phyloP scores from a whole-genome alignment of 2,329 filamentous ascomycete genomes.

The Ophiostoma novo-ulmi region DNA sequence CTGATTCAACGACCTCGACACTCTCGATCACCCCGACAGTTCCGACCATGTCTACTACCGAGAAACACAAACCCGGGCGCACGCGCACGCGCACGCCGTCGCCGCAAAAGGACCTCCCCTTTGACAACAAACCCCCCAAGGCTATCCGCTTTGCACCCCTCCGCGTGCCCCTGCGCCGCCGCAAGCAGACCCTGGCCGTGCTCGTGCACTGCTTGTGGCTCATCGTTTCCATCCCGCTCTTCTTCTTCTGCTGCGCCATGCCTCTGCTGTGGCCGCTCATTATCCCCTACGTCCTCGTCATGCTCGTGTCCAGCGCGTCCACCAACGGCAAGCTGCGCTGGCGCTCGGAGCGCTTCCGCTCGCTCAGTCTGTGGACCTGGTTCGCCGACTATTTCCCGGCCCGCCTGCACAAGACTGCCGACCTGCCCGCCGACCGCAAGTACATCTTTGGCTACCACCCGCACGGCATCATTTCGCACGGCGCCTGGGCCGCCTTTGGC shows the following conservation, averaged over 20 bases:
- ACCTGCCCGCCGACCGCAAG: slow-evolving; percentile 74
- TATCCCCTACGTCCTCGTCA: slow-evolving; percentile 73
- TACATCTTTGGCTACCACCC: slow-evolving; percentile 98
- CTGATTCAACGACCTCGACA: not conserved
- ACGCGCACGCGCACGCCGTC: not conserved
- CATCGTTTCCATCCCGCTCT: slow-evolving; percentile 65
- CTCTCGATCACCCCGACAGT: not conserved
- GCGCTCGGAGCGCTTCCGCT: slow-evolving; percentile 70
- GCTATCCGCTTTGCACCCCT: slow-evolving; percentile 77
- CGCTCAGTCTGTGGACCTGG: slow-evolving; percentile 72
- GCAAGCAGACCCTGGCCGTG: slow-evolving; percentile 73
- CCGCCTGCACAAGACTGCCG: slow-evolving; percentile 74
- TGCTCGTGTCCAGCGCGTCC: slow-evolving; percentile 71
- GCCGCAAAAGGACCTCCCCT: slow-evolving; percentile 1
- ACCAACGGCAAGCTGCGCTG: slow-evolving; percentile 69
- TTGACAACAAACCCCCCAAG: slow-evolving; percentile 4
- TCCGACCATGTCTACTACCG: not conserved
- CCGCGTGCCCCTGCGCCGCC: slow-evolving; percentile 63
- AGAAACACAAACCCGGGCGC: not conserved
- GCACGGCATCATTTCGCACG: slow-evolving; percentile 90
- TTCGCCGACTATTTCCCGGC: slow-evolving; percentile 94
- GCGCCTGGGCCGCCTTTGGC: slow-evolving; percentile 86
- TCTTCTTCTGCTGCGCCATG: slow-evolving; percentile 87
- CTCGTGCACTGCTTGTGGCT: slow-evolving; percentile 69
- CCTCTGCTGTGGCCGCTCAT: slow-evolving; percentile 83